Evolutionary conservation across 139 green algal genomes (phyloP).

Genomic region (Picochlorum costavermella): DNA sequence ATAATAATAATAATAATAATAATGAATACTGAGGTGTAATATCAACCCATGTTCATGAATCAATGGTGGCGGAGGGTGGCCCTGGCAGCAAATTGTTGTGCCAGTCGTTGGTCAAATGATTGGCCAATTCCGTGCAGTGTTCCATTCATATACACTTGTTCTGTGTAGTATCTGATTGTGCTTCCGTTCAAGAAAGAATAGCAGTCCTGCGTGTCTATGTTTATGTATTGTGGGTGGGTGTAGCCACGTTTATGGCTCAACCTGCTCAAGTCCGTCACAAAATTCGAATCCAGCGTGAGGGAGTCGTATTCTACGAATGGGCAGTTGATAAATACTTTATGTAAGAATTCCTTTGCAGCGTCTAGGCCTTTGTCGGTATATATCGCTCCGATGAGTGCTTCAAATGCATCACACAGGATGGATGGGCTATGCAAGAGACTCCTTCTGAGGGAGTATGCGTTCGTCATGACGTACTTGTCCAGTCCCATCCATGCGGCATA

Average conservation of each 20-base stretch:
- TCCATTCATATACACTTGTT: background rate
- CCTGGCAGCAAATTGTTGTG: constrained; percentile 1
- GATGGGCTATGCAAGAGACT: background rate
- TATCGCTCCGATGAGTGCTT: constrained; percentile 35
- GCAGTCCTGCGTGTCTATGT: background rate
- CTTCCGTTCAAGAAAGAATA: background rate
- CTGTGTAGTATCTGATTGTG: background rate
- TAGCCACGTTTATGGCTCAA: background rate
- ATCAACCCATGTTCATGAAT: too few species aligned
- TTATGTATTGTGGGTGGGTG: background rate
- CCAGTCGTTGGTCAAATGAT: background rate
- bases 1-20: too few species aligned
- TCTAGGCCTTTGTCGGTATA: constrained; percentile 28
- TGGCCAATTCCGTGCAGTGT: background rate
- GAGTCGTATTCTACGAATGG: constrained; percentile 11
- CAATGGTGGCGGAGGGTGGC: background rate
- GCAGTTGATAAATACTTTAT: constrained; percentile 9
- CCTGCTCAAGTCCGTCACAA: background rate
- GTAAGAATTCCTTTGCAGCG: constrained; percentile 12
- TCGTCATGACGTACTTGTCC: constrained; percentile 18
- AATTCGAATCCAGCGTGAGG: constrained; percentile 3
- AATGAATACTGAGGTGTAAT: too few species aligned
- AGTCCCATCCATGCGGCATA: constrained; percentile 17
- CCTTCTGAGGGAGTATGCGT: constrained; percentile 10
- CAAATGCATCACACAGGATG: constrained; percentile 33